phyloP scores from a whole-genome alignment of 345 rosid genomes.

The Populus davidiana region DNA sequence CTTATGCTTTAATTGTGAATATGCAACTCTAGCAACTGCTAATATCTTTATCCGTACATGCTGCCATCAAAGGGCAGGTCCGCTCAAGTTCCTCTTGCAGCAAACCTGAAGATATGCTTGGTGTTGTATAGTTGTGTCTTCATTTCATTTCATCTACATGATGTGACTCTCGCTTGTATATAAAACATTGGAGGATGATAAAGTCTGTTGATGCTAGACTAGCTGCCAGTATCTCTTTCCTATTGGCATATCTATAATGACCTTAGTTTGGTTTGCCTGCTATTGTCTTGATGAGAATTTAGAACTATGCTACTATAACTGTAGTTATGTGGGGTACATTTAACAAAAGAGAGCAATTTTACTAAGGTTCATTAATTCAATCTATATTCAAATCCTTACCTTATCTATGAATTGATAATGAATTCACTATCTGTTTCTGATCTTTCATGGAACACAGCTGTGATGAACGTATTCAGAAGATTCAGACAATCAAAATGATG shows the following conservation, averaged over 20 bases:
- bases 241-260: neutral
- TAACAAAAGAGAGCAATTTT: neutral
- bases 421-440: constrained; percentile 8
- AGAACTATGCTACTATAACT: neutral
- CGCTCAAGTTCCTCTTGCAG: neutral
- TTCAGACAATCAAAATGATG: constrained; percentile 95
- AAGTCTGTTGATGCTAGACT: neutral
- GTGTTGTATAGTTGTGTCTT: too few species aligned
- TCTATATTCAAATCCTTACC: neutral
- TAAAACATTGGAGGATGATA: neutral
- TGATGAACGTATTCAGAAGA: constrained; percentile 94
- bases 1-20: neutral
- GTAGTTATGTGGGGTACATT: neutral
- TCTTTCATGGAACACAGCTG: constrained; percentile 47
- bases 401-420: neutral
- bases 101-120: neutral
- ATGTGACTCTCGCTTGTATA: too few species aligned
- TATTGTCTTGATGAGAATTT: neutral
- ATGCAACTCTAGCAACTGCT: neutral
- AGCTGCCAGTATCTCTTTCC: neutral
- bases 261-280: neutral
- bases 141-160: too few species aligned
- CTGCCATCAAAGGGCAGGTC: neutral
- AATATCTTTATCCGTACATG: neutral
- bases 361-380: neutral